These are phyloP conservation scores for Fusarium tjaetaba DNA, from an alignment of 2,329 filamentous ascomycete species.

Conservation along the genomic window DNA sequence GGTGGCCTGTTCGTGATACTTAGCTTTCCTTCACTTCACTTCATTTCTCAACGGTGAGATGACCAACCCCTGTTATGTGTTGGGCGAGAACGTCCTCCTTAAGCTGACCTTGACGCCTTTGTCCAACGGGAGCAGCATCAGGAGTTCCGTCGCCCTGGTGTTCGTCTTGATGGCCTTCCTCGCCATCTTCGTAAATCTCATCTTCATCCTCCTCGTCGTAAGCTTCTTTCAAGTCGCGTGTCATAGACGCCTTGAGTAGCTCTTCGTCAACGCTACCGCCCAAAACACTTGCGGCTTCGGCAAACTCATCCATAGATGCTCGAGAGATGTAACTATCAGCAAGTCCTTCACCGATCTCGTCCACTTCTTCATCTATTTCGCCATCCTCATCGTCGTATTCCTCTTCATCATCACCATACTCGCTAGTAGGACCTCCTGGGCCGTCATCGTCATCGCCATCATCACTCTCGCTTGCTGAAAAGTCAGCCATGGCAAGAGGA, in stretches of 20 bases:
- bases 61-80: slow-evolving; percentile 67
- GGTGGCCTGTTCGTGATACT: slow-evolving; percentile 38
- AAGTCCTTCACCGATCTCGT: slow-evolving; percentile 51
- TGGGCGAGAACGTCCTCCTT: slow-evolving; percentile 64
- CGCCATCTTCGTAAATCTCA: slow-evolving; percentile 48
- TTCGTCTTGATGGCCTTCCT: slow-evolving; percentile 32
- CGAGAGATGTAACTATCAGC: slow-evolving; percentile 46
- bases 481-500: slow-evolving; percentile 86
- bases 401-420: slow-evolving; percentile 57
- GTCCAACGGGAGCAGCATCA: not conserved
- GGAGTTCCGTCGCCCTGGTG: slow-evolving; percentile 34
- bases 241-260: slow-evolving; percentile 52
- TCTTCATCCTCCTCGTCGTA: slow-evolving; percentile 53
- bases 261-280: slow-evolving; percentile 58
- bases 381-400: slow-evolving; percentile 57
- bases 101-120: slow-evolving; percentile 34
- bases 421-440: slow-evolving; percentile 58
- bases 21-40: slow-evolving; percentile 48
- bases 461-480: slow-evolving; percentile 79
- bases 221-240: slow-evolving; percentile 54
- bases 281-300: slow-evolving; percentile 54
- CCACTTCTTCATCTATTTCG: slow-evolving; percentile 53
- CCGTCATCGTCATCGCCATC: slow-evolving; percentile 65
- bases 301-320: slow-evolving; percentile 50
- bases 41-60: slow-evolving; percentile 58